Evolutionary conservation across 1,284 basidiomycete species (phyloP), one percentile per base, ranked within the genome.

Genomic region (Rhizoctonia solani): DNA sequence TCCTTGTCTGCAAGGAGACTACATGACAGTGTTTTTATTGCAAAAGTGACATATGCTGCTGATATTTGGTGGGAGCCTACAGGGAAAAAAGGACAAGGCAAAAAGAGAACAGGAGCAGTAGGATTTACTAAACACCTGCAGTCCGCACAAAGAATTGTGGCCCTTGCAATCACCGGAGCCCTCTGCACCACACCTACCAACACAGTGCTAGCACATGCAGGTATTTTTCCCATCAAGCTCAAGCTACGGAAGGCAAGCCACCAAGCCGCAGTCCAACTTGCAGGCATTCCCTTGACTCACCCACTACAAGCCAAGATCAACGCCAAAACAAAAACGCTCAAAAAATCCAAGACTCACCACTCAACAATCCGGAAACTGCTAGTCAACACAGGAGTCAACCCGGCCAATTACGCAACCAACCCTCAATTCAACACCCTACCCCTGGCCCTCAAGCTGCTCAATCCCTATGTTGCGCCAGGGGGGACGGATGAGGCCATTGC

Each of bases 11-110:
- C 59, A 11, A 16, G 27, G 3, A n/a, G 59, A 5, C 23, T 63
- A 1, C 59, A 52, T 14, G 46, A 63, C 21, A 27, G 19, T 8
- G 32, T 53, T 2, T 63, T 63, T 13, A 8, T 63, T 3, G 46
- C 37, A 1, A 52, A 53, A 53, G 59, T 63, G 0, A 53, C 49
- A 2, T 63, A 63, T 32, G 49, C 59, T 1, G 59, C 59, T 25
- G 59, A 63, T 23, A 27, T 63, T 21, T 63, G 59, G 59, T 63
- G 59, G 59, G 49, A 63, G 13, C 25, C 19, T 3, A 47, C 39
- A 16, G 34, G 21, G 11, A 4, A 46, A 19, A 32, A 30, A 19
- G 3, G n/a, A 21, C 4, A 1, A 37, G 42, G 16, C 37, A 21
- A 21, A 50, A 23, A 37, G 2, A 47, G 52, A 34, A 16, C 50